Percentiles rank a stretch among this genome's conserved stretches.
Evolutionary conservation across 1,284 basidiomycete species (phyloP).

Genomic region (Neolentinus lepideus): DNA sequence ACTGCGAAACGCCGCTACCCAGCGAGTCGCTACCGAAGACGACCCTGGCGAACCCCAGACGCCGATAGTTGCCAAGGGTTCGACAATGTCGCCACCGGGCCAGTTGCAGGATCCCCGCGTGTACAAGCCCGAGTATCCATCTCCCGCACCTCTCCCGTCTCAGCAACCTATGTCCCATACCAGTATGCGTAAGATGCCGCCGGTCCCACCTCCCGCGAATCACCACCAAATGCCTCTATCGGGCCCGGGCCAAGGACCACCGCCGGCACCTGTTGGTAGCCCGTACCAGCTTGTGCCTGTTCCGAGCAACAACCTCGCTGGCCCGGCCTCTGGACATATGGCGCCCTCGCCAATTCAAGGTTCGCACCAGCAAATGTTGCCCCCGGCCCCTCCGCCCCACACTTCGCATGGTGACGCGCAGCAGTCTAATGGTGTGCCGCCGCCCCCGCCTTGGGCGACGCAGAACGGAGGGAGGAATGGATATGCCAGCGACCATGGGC

Average conservation of each 20-base stretch:
- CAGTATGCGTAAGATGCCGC: neutral
- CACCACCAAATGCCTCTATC: neutral
- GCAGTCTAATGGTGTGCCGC: slow-evolving; percentile 10
- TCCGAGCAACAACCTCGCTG: neutral
- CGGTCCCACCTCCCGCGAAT: neutral
- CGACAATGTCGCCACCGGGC: neutral
- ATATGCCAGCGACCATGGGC: slow-evolving; percentile 29
- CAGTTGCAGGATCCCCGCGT: slow-evolving; percentile 5
- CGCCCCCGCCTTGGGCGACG: slow-evolving; percentile 43
- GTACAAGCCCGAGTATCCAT: neutral
- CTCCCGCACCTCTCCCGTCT: neutral
- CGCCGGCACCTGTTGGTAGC: neutral
- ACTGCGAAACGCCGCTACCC: slow-evolving; percentile 55
- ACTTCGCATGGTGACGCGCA: neutral
- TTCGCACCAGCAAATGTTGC: neutral
- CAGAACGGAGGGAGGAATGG: slow-evolving; percentile 23
- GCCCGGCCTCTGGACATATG: neutral
- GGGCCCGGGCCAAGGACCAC: neutral
- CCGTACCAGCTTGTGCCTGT: neutral
- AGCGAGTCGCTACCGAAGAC: slow-evolving; percentile 32
- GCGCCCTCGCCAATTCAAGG: neutral
- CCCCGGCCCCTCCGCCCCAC: neutral
- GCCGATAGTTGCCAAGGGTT: neutral
- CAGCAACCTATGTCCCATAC: neutral
- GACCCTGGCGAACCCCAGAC: neutral